Evolutionary conservation across 768 basidiomycete species (phyloP).

Genomic region (Gymnopilus junonius): DNA sequence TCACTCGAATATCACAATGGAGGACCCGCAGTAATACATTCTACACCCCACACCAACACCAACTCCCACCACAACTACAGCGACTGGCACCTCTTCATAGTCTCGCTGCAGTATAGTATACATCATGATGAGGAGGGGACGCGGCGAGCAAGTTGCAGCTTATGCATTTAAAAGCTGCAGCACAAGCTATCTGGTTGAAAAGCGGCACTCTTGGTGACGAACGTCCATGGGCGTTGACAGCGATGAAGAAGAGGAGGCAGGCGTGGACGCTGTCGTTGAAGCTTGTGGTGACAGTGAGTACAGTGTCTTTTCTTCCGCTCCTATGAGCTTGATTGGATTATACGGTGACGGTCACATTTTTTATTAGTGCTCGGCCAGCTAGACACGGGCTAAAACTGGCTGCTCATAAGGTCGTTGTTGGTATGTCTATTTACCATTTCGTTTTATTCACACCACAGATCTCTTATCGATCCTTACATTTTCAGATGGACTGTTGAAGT

Average conservation of each 20-base stretch:
- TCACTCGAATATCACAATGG: conserved; percentile 18
- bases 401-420: conserved; percentile 86
- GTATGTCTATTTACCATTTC: conserved; percentile 45
- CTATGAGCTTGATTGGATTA: neutral
- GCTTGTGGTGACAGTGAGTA: conserved; percentile 78
- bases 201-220: conserved; percentile 66
- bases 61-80: conserved; percentile 51
- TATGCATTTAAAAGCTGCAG: conserved; percentile 74
- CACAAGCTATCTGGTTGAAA: conserved; percentile 70
- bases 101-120: conserved; percentile 39
- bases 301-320: neutral
- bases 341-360: neutral
- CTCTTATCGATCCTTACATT: neutral
- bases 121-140: conserved; percentile 59
- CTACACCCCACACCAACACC: conserved; percentile 74
- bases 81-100: conserved; percentile 43
- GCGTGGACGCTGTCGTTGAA: conserved; percentile 67
- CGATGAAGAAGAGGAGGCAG: conserved; percentile 29
- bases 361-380: conserved; percentile 40
- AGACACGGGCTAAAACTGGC: conserved; percentile 69
- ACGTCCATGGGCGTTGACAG: conserved; percentile 29
- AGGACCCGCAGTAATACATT: conserved; percentile 57
- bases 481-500: conserved; percentile 70
- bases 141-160: conserved; percentile 73
- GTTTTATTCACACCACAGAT: neutral